Conservation (phyloP, 2,329 filamentous ascomycete genomes). For the Fusarium sp. region DNA sequence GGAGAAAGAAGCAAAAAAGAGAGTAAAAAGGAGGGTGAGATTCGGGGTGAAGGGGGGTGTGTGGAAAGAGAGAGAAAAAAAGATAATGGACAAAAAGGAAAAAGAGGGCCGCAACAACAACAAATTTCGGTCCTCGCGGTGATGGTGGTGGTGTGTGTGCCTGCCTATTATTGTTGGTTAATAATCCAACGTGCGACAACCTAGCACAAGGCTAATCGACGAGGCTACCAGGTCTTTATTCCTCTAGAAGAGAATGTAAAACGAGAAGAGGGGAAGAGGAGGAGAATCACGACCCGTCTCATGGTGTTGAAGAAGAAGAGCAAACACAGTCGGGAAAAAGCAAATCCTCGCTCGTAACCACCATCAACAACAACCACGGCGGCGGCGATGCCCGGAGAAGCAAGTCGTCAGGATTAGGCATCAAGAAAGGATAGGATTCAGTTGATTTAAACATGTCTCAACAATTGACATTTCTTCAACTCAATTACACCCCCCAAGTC, state of each 20-base stretch:
- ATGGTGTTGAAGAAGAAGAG: neutral
- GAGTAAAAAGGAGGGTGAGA: conserved; percentile 17
- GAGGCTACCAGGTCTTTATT: neutral
- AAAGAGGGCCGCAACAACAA: conserved; percentile 24
- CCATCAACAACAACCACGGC: neutral
- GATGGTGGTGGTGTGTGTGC: conserved; percentile 24
- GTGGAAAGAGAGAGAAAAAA: conserved; percentile 6
- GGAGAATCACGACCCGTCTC: neutral
- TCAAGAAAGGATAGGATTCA: neutral
- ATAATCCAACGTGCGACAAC: neutral
- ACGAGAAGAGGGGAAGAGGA: neutral
- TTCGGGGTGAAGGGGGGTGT: conserved; percentile 7
- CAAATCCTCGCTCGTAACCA: neutral
- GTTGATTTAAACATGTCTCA: neutral
- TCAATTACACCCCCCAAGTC: neutral
- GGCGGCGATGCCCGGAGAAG: neutral
- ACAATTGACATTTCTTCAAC: neutral
- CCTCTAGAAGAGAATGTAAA: neutral
- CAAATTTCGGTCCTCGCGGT: neutral
- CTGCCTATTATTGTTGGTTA: neutral
- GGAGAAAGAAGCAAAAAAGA: conserved; percentile 22
- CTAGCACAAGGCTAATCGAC: neutral
- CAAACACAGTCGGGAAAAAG: neutral
- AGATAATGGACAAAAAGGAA: conserved; percentile 18
- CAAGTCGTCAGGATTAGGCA: neutral